Conservation (phyloP, 306 rosid species). For the Castanea crenata region DNA sequence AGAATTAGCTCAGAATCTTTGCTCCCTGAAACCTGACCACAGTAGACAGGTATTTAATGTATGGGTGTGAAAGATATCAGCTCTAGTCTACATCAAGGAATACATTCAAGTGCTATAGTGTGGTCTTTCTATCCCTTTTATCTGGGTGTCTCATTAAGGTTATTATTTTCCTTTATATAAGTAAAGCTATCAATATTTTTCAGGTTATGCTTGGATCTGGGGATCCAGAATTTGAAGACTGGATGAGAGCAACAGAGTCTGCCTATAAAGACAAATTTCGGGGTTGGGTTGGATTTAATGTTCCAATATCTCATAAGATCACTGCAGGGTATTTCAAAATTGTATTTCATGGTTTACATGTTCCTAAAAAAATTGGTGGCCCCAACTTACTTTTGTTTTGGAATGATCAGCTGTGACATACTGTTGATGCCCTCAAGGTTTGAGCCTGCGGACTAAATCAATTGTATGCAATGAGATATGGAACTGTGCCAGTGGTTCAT, state of each 20-base stretch:
- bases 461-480: constrained; percentile 90
- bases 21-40: background rate
- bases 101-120: background rate
- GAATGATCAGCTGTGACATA: constrained; percentile 72
- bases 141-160: background rate
- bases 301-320: constrained; percentile 82
- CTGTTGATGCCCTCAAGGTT: constrained; percentile 84
- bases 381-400: constrained; percentile 30
- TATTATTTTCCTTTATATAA: background rate
- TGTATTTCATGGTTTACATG: constrained; percentile 8
- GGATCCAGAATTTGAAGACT: constrained; percentile 52
- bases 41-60: background rate
- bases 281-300: constrained; percentile 91
- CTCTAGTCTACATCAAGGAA: constrained; percentile 5
- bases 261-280: constrained; percentile 66
- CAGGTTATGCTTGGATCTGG: constrained; percentile 98
- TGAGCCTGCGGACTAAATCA: constrained; percentile 91
- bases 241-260: constrained; percentile 85
- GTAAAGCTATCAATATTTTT: constrained; percentile 12
- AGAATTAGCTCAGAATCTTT: background rate
- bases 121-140: background rate
- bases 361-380: constrained; percentile 6
- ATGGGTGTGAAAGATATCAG: background rate
- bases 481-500: constrained; percentile 91
- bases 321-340: constrained; percentile 72